Evolutionary conservation across 192 early-diverging fungal species (phyloP).

Genomic region (Podila clonocystis): DNA sequence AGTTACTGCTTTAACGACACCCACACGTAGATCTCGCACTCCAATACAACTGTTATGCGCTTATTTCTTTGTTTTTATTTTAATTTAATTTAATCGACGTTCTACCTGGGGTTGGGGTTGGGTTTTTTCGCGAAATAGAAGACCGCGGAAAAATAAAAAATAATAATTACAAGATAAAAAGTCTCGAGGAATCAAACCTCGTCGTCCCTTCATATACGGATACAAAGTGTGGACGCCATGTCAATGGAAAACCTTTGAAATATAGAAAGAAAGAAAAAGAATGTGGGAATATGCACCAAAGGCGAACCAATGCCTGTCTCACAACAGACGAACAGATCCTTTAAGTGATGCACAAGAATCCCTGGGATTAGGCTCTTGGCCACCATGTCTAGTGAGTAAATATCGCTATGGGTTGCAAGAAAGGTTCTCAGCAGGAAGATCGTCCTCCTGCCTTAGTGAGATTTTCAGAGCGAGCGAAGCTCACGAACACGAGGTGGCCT

Average conservation of each 20-base stretch:
- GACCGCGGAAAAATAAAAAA: neutral
- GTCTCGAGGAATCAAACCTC: constrained; percentile 43
- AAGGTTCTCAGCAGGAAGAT: constrained; percentile 43
- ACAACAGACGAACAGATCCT: constrained; percentile 7
- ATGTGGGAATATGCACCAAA: constrained; percentile 33
- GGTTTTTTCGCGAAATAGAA: too few species aligned
- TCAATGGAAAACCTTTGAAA: constrained; percentile 28
- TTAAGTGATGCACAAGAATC: constrained; percentile 11
- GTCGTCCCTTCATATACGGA: neutral
- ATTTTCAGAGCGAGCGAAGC: constrained; percentile 31
- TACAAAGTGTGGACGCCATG: constrained; percentile 3
- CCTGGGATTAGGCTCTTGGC: constrained; percentile 47
- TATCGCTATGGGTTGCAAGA: constrained; percentile 46
- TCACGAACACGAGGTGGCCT: constrained; percentile 51
- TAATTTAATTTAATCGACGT: neutral
- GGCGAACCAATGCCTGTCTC: constrained; percentile 9
- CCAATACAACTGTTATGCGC: too few species aligned
- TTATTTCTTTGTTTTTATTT: too few species aligned
- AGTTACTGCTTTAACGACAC: too few species aligned
- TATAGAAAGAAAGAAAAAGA: constrained; percentile 1
- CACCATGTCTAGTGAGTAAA: constrained; percentile 50
- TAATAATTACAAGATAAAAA: neutral
- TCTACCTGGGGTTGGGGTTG: too few species aligned
- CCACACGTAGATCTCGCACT: too few species aligned
- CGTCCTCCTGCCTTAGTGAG: constrained; percentile 37